These are phyloP conservation scores for barrel medic (Medicago truncatula) DNA, from an alignment of 306 rosid genomes.

Conservation along the genomic window MtrunA17r5.0-ANR NC_053045.1:44066501-44067000, in stretches of 20 bases:
- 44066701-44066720: conserved; percentile 90
- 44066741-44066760: conserved; percentile 77
- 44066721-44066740: conserved; percentile 76
- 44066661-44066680: conserved; percentile 99
- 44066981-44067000: conserved; percentile 6
- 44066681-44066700: conserved; percentile 99
- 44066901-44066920: conserved; percentile 15
- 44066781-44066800: conserved; percentile 86
- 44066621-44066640: conserved; percentile 82
- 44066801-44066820: conserved; percentile 58
- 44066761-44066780: conserved; percentile 89
- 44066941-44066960: no score
- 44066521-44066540: conserved; percentile 19
- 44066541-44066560: conserved; percentile 87
- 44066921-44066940: no score
- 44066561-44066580: conserved; percentile 97
- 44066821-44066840: conserved; percentile 12
- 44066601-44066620: conserved; percentile 85
- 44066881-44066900: conserved; percentile 46
- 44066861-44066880: conserved; percentile 42
- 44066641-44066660: conserved; percentile 95
- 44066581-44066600: conserved; percentile 93
- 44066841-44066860: conserved; percentile 4
- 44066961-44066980: not conserved
- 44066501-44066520: conserved; percentile 15